A percentile compares a stretch with the other conserved stretches of the same genome.
Conservation (phyloP, 2,329 filamentous ascomycete species). For the Plectosphaerella sp. region DNA sequence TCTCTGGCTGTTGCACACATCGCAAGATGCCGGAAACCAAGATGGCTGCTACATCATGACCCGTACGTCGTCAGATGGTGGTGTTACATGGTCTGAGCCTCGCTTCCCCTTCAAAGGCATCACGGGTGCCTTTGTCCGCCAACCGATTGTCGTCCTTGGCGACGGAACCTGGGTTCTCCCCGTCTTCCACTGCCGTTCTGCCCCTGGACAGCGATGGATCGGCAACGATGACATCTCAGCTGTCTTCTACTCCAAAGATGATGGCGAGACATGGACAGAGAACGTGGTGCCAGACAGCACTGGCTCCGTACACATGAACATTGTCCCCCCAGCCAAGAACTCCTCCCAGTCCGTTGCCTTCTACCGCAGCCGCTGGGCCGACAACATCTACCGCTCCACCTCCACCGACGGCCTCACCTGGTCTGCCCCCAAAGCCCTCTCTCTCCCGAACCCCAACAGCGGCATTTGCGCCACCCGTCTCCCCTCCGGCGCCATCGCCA, state of each 20-base stretch:
- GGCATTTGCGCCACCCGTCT: constrained; percentile 32
- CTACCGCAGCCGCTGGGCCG: constrained; percentile 39
- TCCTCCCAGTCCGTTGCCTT: constrained; percentile 26
- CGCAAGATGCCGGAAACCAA: constrained; percentile 38
- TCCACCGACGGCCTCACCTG: constrained; percentile 33
- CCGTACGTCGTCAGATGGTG: constrained; percentile 27
- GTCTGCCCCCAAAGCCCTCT: constrained; percentile 25
- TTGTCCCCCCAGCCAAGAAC: constrained; percentile 20
- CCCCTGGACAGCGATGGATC: constrained; percentile 34
- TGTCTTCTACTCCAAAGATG: constrained; percentile 28
- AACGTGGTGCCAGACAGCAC: constrained; percentile 27
- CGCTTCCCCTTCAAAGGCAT: constrained; percentile 23
- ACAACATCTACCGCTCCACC: constrained; percentile 34
- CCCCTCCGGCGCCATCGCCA: constrained; percentile 24
- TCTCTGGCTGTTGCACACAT: constrained; percentile 38
- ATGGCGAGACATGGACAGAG: constrained; percentile 33
- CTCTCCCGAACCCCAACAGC: constrained; percentile 37
- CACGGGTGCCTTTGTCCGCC: constrained; percentile 34
- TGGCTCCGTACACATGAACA: constrained; percentile 40
- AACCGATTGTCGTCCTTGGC: constrained; percentile 29
- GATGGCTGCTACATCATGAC: constrained; percentile 33
- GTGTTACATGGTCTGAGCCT: constrained; percentile 28
- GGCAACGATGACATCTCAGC: constrained; percentile 38
- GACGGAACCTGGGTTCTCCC: constrained; percentile 36
- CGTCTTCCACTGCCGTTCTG: constrained; percentile 35